Base-by-base conservation (phyloP, 768 basidiomycete genomes). In the Galerina marginata region DNA sequence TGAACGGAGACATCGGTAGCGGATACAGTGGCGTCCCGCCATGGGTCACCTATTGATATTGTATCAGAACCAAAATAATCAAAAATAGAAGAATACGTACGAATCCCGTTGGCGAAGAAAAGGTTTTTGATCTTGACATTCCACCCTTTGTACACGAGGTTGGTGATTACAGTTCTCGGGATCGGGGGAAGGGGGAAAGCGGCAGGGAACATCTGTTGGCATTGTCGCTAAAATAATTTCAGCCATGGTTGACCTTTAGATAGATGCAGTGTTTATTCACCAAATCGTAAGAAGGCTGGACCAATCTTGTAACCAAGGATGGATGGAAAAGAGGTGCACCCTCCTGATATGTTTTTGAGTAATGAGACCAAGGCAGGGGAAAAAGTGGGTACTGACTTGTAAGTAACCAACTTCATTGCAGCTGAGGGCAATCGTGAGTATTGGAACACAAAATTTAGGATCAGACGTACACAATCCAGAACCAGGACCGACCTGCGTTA, bases 321-420 rank as follows among this genome's bases (percentile, higher is more conserved):
- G 81, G 79, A 6, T 61, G 48, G 36, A 65, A 69, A 2, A 54
- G 39, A 6, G 82, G 82, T 23, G 83, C 76, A 9, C 78, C 77
- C 53, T 83, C 82, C 79, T 82, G 0, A 44, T 7, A 15, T 23
- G 10, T 16, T 9, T 3, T 43, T n/a, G 16, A 33, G 48, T 42
- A 64, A 64, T 15, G 9, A 40, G 20, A 26, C 38, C 43, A 40
- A 25, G 26, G 39, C 11, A 12, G 14, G 29, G 15, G n/a, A 10
- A 12, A 29, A 1, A 46, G 43, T 43, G 38, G 25, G 15, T 20
- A 50, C 70, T 38, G 37, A 80, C 79, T 74, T 85, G 83, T 16
- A 83, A 71, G 64, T 73, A 89, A 36, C 90, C 90, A 1, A 91
- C 80, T 74, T 91, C 82, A 65, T 88, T 90, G 67, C 90, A 91